Conservation (phyloP, 73 alveolate genomes). For the Stentor roeselii region DNA sequence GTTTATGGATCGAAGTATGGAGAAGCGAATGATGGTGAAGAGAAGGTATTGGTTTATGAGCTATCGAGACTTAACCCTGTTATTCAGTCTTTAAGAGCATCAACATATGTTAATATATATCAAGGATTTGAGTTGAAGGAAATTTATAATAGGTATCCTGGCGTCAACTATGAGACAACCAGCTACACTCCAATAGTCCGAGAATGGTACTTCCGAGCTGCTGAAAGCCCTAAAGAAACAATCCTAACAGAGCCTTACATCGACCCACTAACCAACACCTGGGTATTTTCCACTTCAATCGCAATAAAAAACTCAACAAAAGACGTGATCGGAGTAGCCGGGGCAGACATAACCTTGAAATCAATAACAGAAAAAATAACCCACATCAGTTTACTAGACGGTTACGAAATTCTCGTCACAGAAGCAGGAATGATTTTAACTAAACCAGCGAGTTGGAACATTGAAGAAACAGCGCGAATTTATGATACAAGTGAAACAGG, state of each 20-base stretch:
- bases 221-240: neutral
- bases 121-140: neutral
- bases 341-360: neutral
- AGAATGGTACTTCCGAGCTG: constrained; percentile 12
- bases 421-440: neutral
- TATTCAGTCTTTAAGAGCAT: neutral
- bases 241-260: constrained; percentile 11
- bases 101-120: no score
- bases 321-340: neutral
- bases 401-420: neutral
- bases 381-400: neutral
- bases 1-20: neutral
- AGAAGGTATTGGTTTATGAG: neutral
- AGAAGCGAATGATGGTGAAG: no score
- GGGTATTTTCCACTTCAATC: neutral
- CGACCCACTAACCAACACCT: neutral
- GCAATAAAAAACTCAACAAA: neutral
- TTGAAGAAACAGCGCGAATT: neutral
- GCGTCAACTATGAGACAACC: neutral
- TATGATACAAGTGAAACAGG: neutral
- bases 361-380: neutral
- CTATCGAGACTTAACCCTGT: neutral
- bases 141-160: neutral
- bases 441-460: neutral
- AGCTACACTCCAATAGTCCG: neutral